Conservation (phyloP, 1,284 basidiomycete species). For the Cryptococcus sp. region DNA sequence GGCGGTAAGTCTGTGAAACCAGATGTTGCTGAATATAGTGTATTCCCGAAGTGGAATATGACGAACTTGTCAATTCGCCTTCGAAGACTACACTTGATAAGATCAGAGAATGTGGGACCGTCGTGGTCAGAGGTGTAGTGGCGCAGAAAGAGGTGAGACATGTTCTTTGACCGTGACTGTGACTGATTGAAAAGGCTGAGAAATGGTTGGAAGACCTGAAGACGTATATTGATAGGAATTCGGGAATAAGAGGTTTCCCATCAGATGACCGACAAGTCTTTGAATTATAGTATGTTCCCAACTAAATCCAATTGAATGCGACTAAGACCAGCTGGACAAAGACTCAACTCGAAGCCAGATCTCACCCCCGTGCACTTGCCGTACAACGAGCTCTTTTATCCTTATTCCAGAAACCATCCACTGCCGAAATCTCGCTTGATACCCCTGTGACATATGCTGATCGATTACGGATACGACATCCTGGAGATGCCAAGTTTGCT, state of each 20-base stretch:
- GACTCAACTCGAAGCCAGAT: constrained; percentile 62
- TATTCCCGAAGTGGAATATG: constrained; percentile 57
- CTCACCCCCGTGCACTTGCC: constrained; percentile 67
- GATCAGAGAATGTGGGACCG: constrained; percentile 58
- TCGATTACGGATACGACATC: constrained; percentile 65
- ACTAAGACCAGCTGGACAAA: constrained; percentile 52
- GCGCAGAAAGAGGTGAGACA: constrained; percentile 49
- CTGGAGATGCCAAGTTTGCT: constrained; percentile 66
- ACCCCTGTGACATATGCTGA: constrained; percentile 71
- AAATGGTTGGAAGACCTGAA: constrained; percentile 59
- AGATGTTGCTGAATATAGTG: constrained; percentile 46
- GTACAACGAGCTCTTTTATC: constrained; percentile 55
- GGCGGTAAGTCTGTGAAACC: constrained; percentile 20
- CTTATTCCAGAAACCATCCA: constrained; percentile 55
- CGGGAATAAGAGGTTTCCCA: constrained; percentile 57
- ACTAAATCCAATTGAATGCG: not conserved
- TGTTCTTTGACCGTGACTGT: not conserved
- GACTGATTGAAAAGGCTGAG: constrained; percentile 49
- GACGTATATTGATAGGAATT: constrained; percentile 58
- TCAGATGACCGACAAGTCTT: constrained; percentile 64
- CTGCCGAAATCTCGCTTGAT: constrained; percentile 53
- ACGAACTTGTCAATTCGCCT: constrained; percentile 51
- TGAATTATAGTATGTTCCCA: constrained; percentile 56
- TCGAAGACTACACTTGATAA: constrained; percentile 47
- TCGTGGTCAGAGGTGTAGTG: constrained; percentile 61